A percentile compares a stretch with the other conserved stretches of the same genome.
Evolutionary conservation across 805 yeast species (phyloP).

Genomic region (Metschnikowia cubensis): DNA sequence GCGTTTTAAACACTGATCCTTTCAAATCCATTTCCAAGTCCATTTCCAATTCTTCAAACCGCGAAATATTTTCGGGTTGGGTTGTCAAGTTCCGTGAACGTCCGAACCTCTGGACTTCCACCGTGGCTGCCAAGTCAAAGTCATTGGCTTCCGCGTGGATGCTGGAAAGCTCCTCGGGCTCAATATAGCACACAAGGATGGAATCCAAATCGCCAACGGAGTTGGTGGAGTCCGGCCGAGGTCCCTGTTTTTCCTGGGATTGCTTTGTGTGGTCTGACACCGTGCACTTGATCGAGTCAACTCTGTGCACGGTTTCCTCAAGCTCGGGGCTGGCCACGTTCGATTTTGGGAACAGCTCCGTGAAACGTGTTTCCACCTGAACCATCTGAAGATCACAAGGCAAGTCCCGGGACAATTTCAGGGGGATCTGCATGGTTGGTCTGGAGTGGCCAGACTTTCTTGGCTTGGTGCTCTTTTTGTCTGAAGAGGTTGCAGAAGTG

Average conservation of each 20-base stretch:
- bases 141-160: background rate
- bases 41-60: no score
- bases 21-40: no score
- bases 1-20: no score
- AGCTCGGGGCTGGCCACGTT: no score
- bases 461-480: background rate
- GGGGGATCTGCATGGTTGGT: no score
- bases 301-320: background rate
- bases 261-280: background rate
- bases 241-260: background rate
- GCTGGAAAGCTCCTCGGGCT: background rate
- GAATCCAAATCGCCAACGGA: background rate
- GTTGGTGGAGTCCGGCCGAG: background rate
- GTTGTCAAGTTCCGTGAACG: background rate
- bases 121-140: background rate
- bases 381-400: background rate
- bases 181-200: slow-evolving; percentile 1
- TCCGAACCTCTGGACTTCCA: background rate
- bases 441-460: no score
- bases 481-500: background rate
- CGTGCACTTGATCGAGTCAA: background rate
- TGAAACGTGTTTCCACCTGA: background rate
- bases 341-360: background rate
- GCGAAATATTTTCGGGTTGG: background rate
- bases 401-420: no score